Conservation (phyloP, 2,329 filamentous ascomycete species). For the Hawksworthiomyces lignivorus region DNA sequence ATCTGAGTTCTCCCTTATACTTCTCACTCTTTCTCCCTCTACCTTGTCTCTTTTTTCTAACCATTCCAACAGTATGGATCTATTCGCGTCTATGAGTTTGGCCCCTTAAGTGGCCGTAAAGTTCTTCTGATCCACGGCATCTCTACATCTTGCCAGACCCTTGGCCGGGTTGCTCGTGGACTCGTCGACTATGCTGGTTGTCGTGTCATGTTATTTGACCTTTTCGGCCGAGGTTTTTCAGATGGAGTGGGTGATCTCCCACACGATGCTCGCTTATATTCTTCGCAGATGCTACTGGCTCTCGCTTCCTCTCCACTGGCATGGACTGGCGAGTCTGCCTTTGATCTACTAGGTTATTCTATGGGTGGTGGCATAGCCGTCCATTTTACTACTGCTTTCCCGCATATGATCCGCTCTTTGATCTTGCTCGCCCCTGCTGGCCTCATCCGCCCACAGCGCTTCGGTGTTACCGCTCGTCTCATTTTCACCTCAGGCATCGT, state of each 20-base stretch:
- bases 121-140: conserved; percentile 78
- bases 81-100: conserved; percentile 76
- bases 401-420: conserved; percentile 59
- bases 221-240: conserved; percentile 62
- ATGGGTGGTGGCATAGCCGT: conserved; percentile 73
- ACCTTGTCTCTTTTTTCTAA: neutral
- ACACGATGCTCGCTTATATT: conserved; percentile 68
- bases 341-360: conserved; percentile 71
- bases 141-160: conserved; percentile 69
- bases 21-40: neutral
- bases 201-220: conserved; percentile 73
- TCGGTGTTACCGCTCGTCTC: conserved; percentile 40
- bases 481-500: conserved; percentile 49
- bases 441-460: conserved; percentile 52
- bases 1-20: conserved; percentile 1
- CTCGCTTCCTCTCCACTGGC: conserved; percentile 61
- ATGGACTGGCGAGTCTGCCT: conserved; percentile 53
- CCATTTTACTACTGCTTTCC: conserved; percentile 67
- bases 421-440: conserved; percentile 74
- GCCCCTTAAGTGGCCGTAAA: conserved; percentile 63
- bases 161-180: conserved; percentile 57
- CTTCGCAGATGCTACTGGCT: conserved; percentile 62
- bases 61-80: conserved; percentile 50
- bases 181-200: conserved; percentile 59
- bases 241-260: conserved; percentile 58